phyloP scores from a whole-genome alignment of 2,329 filamentous ascomycete genomes.

The Sporothrix pseudoabietina region DNA sequence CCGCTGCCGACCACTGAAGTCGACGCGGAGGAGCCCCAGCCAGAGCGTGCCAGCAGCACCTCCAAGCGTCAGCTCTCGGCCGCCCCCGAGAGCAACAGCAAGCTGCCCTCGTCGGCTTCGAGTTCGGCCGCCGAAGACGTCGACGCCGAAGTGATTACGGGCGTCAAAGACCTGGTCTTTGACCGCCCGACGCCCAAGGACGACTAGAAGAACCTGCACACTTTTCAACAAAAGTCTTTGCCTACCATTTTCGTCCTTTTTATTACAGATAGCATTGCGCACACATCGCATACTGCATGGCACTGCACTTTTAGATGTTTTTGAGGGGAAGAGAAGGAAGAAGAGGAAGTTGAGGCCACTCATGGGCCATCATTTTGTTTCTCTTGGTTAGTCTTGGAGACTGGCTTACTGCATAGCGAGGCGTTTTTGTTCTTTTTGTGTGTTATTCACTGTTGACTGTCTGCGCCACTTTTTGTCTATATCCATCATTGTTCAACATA shows the following conservation, averaged over 20 bases:
- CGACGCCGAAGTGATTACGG: conserved; percentile 61
- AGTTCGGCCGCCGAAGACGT: conserved; percentile 48
- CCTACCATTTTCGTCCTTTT: neutral
- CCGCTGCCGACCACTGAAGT: conserved; percentile 9
- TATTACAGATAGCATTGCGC: conserved; percentile 8
- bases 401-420: conserved; percentile 32
- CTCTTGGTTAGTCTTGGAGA: neutral
- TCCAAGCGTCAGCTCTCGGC: neutral
- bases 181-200: conserved; percentile 37
- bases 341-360: neutral
- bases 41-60: neutral
- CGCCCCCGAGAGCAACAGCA: neutral
- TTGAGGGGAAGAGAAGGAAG: neutral
- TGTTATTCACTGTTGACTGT: neutral
- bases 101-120: conserved; percentile 21
- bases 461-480: neutral
- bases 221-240: conserved; percentile 5
- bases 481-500: conserved; percentile 16
- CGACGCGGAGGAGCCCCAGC: neutral
- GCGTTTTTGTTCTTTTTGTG: conserved; percentile 31
- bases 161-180: conserved; percentile 56
- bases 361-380: neutral
- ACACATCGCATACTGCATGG: neutral
- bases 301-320: neutral
- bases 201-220: neutral